Base-by-base conservation (phyloP, 495 filamentous ascomycete genomes). In the Aspergillus cristatus region DNA sequence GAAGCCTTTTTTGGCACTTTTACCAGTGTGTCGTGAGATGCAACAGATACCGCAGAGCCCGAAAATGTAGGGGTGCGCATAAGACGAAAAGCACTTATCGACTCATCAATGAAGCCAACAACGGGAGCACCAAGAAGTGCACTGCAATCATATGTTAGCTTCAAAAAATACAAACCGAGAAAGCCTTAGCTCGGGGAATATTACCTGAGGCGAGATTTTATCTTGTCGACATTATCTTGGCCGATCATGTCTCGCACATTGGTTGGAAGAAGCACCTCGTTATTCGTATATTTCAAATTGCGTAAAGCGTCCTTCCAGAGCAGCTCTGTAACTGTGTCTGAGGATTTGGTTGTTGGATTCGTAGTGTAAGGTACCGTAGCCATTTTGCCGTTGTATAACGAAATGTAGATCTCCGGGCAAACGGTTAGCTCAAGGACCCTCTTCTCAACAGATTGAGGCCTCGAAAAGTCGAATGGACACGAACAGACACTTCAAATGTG, bases 291-390 rank as follows among this genome's bases (percentile, higher is more conserved):
- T n/a, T 35, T 38, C 6, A 55, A 44, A 26, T 55, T 40, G 16
- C 41, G 41, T 34, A 55, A 43, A 37, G 52, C 52, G 41, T 55
- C 45, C 13, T 52, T 38, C 52, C 52, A 55, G 39, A 55, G 41
- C 6, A 50, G 41, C 41, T 55, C 52, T 16, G 46, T 49, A 20
- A 46, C 37, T 15, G 40, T 47, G 24, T 54, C 50, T 10, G 35
- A 22, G 1, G 46, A 45, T 12, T 45, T 40, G 18, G 29, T 26
- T 18, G 18, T 28, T 7, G 39, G 26, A 13, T 50, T 50, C 33
- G 43, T 47, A 13, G 41, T 36, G 18, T 43, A 35, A 33, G 46
- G 40, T 38, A 54, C 35, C 30, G 50, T 18, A 36, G 36, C 32
- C 50, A 53, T 53, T 15, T 42, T 22, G 34, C n/a, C 28, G 26